These are phyloP conservation scores for Penicillium freii DNA, from an alignment of 2,329 filamentous ascomycete genomes.

Conservation along the genomic window DNA sequence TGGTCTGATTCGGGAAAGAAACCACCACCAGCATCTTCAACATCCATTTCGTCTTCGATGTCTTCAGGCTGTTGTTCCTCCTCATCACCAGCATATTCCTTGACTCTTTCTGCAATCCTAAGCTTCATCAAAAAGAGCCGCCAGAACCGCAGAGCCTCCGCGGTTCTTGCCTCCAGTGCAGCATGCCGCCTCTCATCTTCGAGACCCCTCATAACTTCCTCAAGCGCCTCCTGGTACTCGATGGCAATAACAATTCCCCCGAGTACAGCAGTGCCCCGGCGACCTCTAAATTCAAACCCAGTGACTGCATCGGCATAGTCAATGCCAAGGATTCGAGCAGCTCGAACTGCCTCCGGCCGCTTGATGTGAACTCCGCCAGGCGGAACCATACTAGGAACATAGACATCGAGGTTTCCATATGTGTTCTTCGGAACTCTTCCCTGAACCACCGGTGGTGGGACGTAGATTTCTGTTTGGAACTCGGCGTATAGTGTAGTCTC, in stretches of 20 bases:
- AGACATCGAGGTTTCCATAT: constrained; percentile 63
- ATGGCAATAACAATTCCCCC: constrained; percentile 73
- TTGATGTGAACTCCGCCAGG: constrained; percentile 58
- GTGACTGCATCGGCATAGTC: constrained; percentile 89
- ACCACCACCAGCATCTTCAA: constrained; percentile 35
- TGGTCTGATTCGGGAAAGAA: constrained; percentile 39
- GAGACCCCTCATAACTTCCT: constrained; percentile 66
- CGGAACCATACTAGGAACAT: constrained; percentile 63
- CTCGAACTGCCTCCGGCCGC: constrained; percentile 61
- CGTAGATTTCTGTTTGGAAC: constrained; percentile 67
- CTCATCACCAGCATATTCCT: constrained; percentile 50
- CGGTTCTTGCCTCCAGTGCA: constrained; percentile 56
- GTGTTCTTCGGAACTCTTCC: constrained; percentile 66
- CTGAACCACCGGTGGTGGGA: constrained; percentile 70
- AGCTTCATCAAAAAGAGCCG: constrained; percentile 61
- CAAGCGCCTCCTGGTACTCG: constrained; percentile 70
- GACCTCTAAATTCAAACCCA: constrained; percentile 83
- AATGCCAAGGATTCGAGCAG: constrained; percentile 71
- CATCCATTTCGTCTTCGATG: constrained; percentile 37
- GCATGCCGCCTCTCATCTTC: constrained; percentile 63
- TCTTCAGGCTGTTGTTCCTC: constrained; percentile 40
- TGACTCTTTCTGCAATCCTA: constrained; percentile 70
- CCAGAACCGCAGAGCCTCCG: constrained; percentile 56
- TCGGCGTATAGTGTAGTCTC: constrained; percentile 61
- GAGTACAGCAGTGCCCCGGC: constrained; percentile 79